These are phyloP conservation scores for Voacanga thouarsii DNA, from an alignment of 257 asterid species.

Conservation along the genomic window DNA sequence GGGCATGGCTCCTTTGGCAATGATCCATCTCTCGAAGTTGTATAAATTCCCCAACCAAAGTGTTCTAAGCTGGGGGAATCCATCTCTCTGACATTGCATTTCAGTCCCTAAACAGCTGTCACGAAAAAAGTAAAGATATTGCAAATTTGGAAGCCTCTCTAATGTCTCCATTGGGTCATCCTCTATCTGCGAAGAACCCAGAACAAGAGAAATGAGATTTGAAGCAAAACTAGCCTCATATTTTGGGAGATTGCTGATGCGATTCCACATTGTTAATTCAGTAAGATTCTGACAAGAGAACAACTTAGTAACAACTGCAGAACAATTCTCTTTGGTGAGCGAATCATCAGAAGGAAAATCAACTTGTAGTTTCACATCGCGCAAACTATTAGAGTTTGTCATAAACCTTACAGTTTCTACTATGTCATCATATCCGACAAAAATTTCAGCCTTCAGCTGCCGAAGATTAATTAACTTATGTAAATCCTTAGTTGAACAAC, in stretches of 20 bases:
- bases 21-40: neutral
- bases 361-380: conserved; percentile 42
- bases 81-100: neutral
- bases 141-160: neutral
- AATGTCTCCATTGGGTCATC: conserved; percentile 8
- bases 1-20: neutral
- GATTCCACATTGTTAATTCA: rapidly evolving
- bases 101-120: neutral
- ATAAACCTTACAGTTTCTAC: neutral
- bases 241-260: neutral
- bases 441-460: neutral
- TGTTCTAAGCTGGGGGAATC: neutral
- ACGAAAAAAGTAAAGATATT: rapidly evolving
- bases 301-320: neutral
- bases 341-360: conserved; percentile 30
- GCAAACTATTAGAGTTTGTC: conserved; percentile 33
- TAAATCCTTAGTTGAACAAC: neutral
- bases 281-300: neutral
- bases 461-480: conserved; percentile 13
- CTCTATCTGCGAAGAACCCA: conserved; percentile 32
- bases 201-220: conserved; percentile 30
- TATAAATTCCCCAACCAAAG: neutral
- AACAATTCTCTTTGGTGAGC: neutral
- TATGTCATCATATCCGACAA: neutral
- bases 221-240: conserved; percentile 35